Evolutionary conservation across 306 rosid genomes (phyloP), one percentile per base, ranked within the genome.

Genomic region (Dalbergia cultrata): DNA sequence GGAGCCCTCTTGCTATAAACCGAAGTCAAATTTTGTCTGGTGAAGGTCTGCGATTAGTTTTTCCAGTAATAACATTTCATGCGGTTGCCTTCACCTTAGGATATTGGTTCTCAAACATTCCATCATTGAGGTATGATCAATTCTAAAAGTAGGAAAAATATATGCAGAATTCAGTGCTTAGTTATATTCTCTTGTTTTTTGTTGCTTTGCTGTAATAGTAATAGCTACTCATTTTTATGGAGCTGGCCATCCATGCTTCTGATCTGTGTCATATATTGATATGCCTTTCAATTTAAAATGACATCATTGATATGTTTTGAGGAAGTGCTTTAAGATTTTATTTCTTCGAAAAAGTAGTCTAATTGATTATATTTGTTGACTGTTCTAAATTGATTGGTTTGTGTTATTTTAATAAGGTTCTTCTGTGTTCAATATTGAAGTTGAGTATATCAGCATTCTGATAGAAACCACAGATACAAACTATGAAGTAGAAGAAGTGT

Each of bases 1-100:
- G 98, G 26, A 91, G 99, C 86, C 99, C 99, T 12, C 98, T 95
- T 57, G 93, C 99, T 19, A 88, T 93, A 72, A 95, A 95, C 74
- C 88, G 84, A 72, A 82, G 82, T 80, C 97, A 87, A 79, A 95
- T 95, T 79, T 77, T 95, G 70, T 91, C 97, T 0, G 79, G 58
- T 10, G 94, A 93, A 75, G 99, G 99, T 74, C 90, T 90, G 75
- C 92, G 74, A 33, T 81, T 95, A 84, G 81, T 91, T 83, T 86
- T 91, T 76, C 99, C 99, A 17, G 81, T 95, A 18, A 58, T 95
- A 69, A 80, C 80, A 31, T 95, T 95, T 88, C 99, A 95, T 75
- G 85, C 76, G 11, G 88, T 87, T 82, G 97, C 98, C 82, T 95
- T 95, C 77, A 82, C 84, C 1, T 78, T 91, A 34, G 97, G 98